phyloP scores from a whole-genome alignment of 306 rosid genomes.

The Quercus wislizeni region DNA sequence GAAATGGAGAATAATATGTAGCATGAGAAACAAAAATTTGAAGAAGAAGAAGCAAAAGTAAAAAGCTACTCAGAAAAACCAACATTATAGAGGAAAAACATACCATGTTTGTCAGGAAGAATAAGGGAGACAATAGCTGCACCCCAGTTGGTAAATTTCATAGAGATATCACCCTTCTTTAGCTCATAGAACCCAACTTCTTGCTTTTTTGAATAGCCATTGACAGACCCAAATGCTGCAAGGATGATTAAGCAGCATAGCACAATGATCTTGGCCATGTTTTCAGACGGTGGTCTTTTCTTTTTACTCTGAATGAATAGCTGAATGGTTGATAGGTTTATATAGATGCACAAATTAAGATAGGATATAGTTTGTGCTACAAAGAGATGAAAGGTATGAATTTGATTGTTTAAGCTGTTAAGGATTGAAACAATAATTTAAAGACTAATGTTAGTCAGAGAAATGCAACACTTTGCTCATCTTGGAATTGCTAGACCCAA shows the following conservation, averaged over 20 bases:
- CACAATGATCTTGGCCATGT: conserved; percentile 27
- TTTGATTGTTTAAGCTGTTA: no score
- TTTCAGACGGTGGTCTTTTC: background rate
- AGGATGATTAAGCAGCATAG: conserved; percentile 33
- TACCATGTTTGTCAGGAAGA: conserved; percentile 56
- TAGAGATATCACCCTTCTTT: conserved; percentile 36
- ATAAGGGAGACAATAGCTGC: conserved; percentile 45
- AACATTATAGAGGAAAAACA: background rate
- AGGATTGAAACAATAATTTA: no score
- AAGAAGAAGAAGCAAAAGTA: background rate
- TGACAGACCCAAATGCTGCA: conserved; percentile 31
- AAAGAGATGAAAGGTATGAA: no score
- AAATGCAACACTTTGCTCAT: no score
- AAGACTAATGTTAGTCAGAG: no score
- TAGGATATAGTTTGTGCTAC: no score
- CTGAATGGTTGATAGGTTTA: no score
- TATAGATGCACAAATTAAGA: no score
- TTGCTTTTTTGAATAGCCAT: conserved; percentile 19
- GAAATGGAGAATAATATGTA: background rate
- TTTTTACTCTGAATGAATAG: no score
- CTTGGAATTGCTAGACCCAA: background rate
- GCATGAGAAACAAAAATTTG: background rate
- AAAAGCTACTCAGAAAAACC: background rate
- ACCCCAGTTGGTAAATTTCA: conserved; percentile 64
- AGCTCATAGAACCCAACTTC: conserved; percentile 36